A percentile compares a stretch with the other conserved stretches of the same genome.
These are phyloP conservation scores for Cryptococcus depauperatus DNA, from an alignment of 1,284 basidiomycete species.

Conservation along the genomic window DNA sequence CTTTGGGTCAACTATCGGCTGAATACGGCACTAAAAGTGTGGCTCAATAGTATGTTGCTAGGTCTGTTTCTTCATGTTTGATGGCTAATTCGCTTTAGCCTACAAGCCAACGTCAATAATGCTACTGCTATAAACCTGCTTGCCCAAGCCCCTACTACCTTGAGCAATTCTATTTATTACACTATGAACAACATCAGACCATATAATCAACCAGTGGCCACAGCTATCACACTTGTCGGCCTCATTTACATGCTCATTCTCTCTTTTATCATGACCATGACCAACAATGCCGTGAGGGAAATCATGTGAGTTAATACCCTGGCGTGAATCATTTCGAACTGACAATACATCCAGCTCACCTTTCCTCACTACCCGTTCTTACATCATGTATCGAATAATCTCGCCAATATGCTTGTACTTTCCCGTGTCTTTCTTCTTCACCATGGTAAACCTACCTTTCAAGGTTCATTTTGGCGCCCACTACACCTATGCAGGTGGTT, in stretches of 20 bases:
- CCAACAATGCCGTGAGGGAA: constrained; percentile 46
- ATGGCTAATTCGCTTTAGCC: constrained; percentile 11
- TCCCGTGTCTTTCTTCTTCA: constrained; percentile 57
- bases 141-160: constrained; percentile 53
- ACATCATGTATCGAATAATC: constrained; percentile 54
- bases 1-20: constrained; percentile 24
- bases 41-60: constrained; percentile 32
- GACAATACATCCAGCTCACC: constrained; percentile 25
- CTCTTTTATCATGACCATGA: constrained; percentile 45
- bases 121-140: constrained; percentile 49
- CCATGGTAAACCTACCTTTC: constrained; percentile 58
- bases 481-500: constrained; percentile 51
- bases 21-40: constrained; percentile 23
- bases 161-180: constrained; percentile 53
- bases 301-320: constrained; percentile 29
- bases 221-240: constrained; percentile 63
- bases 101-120: constrained; percentile 39
- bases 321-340: not conserved
- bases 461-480: constrained; percentile 48
- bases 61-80: constrained; percentile 5
- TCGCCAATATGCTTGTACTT: constrained; percentile 56
- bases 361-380: constrained; percentile 51
- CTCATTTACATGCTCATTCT: constrained; percentile 59
- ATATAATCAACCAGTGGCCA: constrained; percentile 59
- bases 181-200: constrained; percentile 55